Percentiles rank a stretch among this genome's conserved stretches.
These are phyloP conservation scores for Suhomyces faveliae DNA, from an alignment of 805 yeast species.

Conservation along the genomic window DNA sequence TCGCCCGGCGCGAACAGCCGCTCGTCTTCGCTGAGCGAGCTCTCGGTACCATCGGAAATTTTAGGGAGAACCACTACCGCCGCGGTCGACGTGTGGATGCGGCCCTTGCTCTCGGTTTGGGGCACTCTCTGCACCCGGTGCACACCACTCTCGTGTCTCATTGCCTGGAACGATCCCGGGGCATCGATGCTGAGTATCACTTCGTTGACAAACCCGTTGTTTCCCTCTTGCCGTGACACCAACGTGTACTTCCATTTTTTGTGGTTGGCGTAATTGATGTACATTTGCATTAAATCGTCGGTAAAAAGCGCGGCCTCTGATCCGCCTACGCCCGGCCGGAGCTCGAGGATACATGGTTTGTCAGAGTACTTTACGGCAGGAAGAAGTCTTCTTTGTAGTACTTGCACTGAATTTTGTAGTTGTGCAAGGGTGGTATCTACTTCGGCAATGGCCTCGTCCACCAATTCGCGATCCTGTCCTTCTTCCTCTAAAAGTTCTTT, in stretches of 20 bases:
- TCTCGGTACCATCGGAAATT: constrained; percentile 55
- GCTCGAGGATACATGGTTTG: constrained; percentile 74
- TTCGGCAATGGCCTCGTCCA: constrained; percentile 62
- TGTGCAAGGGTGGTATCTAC: constrained; percentile 46
- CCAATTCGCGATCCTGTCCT: constrained; percentile 40
- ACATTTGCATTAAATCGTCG: constrained; percentile 77
- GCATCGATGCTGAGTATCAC: constrained; percentile 64
- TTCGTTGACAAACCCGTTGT: constrained; percentile 72
- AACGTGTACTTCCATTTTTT: constrained; percentile 68
- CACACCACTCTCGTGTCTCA: constrained; percentile 90
- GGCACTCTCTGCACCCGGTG: constrained; percentile 96
- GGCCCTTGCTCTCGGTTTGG: constrained; percentile 87
- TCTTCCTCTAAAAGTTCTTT: constrained; percentile 24
- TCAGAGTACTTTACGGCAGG: constrained; percentile 80
- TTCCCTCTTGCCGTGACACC: constrained; percentile 54
- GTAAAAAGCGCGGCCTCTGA: constrained; percentile 89
- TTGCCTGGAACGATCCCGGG: constrained; percentile 69
- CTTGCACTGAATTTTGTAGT: constrained; percentile 40
- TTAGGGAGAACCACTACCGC: constrained; percentile 93
- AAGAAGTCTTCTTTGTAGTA: constrained; percentile 57
- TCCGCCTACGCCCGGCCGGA: constrained; percentile 97
- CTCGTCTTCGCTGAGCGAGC: constrained; percentile 50
- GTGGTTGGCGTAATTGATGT: constrained; percentile 62
- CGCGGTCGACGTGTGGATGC: constrained; percentile 94
- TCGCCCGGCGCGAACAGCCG: constrained; percentile 82